Evolutionary conservation across 495 filamentous ascomycete genomes (phyloP).

Genomic region (Podospora comata): DNA sequence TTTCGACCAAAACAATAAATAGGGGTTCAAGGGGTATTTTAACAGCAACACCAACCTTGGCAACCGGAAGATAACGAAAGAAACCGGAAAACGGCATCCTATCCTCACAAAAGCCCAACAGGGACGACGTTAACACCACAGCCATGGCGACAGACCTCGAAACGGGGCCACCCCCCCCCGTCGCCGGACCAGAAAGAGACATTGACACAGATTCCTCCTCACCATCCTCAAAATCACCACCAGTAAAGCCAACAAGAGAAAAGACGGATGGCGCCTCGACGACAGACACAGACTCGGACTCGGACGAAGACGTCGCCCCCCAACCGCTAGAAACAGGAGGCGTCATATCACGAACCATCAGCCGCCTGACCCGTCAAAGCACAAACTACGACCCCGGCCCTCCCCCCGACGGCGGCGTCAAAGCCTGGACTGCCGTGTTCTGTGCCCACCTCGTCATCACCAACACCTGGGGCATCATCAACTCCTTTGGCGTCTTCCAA

Average conservation of each 20-base stretch:
- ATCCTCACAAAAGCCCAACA: too few species aligned
- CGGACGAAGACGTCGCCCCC: not conserved
- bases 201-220: not conserved
- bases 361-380: constrained; percentile 3
- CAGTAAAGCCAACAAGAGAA: not conserved
- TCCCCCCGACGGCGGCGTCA: constrained; percentile 7
- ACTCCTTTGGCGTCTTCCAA: constrained; percentile 36
- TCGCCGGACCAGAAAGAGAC: not conserved
- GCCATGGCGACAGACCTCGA: not conserved
- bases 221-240: not conserved
- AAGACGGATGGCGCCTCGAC: not conserved
- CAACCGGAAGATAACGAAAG: too few species aligned
- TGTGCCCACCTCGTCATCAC: constrained; percentile 10
- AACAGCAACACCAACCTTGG: not conserved
- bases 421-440: constrained; percentile 10
- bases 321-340: not conserved
- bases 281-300: not conserved
- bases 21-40: not conserved
- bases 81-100: not conserved
- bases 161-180: not conserved
- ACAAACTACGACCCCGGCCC: constrained; percentile 8
- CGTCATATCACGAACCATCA: not conserved
- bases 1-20: not conserved
- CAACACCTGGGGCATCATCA: constrained; percentile 30
- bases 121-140: too few species aligned